Evolutionary conservation across 108 stramenopile species (phyloP), one percentile per base, ranked within the genome.

Genomic region (Cyclostephanos tholiformis): DNA sequence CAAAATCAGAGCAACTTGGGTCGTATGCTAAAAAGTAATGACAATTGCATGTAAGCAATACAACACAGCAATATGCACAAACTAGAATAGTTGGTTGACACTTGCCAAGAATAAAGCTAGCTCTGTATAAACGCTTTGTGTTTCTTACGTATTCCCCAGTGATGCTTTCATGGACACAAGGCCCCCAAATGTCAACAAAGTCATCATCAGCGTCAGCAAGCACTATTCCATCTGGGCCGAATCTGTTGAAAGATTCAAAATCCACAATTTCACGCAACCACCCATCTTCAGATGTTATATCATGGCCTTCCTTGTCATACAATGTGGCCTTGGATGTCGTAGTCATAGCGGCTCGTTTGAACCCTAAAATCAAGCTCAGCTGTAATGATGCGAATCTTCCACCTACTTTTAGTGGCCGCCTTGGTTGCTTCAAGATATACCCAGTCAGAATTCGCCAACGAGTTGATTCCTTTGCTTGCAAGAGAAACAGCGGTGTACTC

Each of bases 261-360:
- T 69, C 23, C 27, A 69, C 53, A 25, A 53, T n/a, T 26, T 16
- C 39, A 10, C 39, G 30, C 19, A 69, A 17, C 68, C 68, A 69
- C 35, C 20, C 27, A 10, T 55, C 32, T 22, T 52, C 55, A 4
- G 6, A 5, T 2, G 52, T 55, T 10, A 19, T 35, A 16, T 52
- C 51, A 20, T 38, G 56, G n/a, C 68, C 68, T 35, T 55, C 14
- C 39, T 69, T 55, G 35, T 69, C 68, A 55, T 6, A 69, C 1
- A 69, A 26, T 10, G 12, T 0, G n/a, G n/a, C n/a, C 1, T 6
- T 60, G 20, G 13, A n/a, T 27, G 25, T 69, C 56, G 56, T n/a
- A n/a, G n/a, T 30, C 35, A 17, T 55, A 20, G 11, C 30, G 56
- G 27, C 5, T n/a, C 2, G 51, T 35, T 55, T 13, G 23, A 16